phyloP scores from a whole-genome alignment of 768 basidiomycete genomes.

The Serendipita sp. region DNA sequence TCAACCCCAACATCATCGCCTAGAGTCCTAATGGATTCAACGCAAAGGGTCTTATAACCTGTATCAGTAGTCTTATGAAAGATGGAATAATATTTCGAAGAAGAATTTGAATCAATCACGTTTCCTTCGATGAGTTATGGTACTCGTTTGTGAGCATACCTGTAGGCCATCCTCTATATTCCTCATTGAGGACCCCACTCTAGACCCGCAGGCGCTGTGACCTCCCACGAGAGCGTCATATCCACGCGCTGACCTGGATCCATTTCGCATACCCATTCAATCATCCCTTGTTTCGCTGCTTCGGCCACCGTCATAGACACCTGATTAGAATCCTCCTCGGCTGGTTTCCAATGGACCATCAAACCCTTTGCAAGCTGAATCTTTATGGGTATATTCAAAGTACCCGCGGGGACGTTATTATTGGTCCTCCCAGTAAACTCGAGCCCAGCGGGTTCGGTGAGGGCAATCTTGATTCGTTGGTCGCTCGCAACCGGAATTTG shows the following conservation, averaged over 20 bases:
- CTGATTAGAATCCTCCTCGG: constrained; percentile 23
- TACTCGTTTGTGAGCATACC: too few relatives aligned
- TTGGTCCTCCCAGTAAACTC: not conserved
- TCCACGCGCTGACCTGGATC: constrained; percentile 26
- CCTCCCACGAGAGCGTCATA: constrained; percentile 38
- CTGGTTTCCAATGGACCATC: constrained; percentile 14
- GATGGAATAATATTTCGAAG: too few relatives aligned
- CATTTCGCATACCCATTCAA: constrained; percentile 36
- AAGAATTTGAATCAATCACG: too few relatives aligned
- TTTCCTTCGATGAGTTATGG: too few relatives aligned
- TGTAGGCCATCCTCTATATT: too few relatives aligned
- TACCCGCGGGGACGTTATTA: not conserved
- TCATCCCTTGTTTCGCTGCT: constrained; percentile 21
- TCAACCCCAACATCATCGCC: not conserved
- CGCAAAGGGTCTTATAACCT: too few relatives aligned
- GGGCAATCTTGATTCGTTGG: constrained; percentile 16
- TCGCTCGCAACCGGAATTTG: constrained; percentile 17
- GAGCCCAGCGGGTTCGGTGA: constrained; percentile 16
- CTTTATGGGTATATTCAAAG: not conserved
- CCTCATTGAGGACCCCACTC: constrained; percentile 8
- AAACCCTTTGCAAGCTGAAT: not conserved
- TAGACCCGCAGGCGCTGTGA: constrained; percentile 24
- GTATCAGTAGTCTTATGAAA: too few relatives aligned
- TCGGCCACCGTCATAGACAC: constrained; percentile 18
- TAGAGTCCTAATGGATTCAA: not conserved